These are phyloP conservation scores for Sugiyamaella mastotermitis DNA, from an alignment of 805 yeast genomes.

Conservation along the genomic window DNA sequence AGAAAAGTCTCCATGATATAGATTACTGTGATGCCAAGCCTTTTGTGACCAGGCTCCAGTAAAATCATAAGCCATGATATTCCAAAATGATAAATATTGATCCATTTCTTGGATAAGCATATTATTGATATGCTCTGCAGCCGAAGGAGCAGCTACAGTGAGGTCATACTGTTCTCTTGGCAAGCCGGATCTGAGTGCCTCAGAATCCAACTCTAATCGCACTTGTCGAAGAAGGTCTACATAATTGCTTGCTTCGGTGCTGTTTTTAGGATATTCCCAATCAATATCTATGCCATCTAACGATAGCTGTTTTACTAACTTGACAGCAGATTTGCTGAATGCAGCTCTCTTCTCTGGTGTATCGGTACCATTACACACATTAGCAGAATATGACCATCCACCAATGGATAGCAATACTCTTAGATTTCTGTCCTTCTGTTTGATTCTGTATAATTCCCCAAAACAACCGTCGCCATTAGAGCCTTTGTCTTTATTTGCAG, in stretches of 20 bases:
- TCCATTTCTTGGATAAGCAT: constrained; percentile 53
- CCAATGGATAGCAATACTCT: constrained; percentile 74
- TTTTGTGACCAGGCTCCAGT: constrained; percentile 66
- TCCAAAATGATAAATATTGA: constrained; percentile 59
- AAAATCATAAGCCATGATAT: constrained; percentile 88
- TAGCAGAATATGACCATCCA: constrained; percentile 57
- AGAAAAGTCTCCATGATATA: constrained; percentile 44
- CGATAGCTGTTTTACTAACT: constrained; percentile 45
- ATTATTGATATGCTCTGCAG: constrained; percentile 37
- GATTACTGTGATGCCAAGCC: constrained; percentile 67
- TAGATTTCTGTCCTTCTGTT: constrained; percentile 36
- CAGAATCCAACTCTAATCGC: constrained; percentile 34
- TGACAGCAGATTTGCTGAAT: constrained; percentile 48
- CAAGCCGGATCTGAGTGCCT: constrained; percentile 30
- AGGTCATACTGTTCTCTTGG: constrained; percentile 38
- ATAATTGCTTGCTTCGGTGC: constrained; percentile 41
- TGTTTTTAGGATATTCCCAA: constrained; percentile 78
- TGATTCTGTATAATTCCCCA: constrained; percentile 44
- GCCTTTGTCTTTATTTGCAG: constrained; percentile 9
- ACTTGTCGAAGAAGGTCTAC: constrained; percentile 38
- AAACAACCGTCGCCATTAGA: constrained; percentile 41
- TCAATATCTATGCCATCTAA: constrained; percentile 92
- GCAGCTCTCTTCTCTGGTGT: constrained; percentile 33
- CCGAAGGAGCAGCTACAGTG: constrained; percentile 75
- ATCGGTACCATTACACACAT: constrained; percentile 42